Evolutionary conservation across 345 rosid species (phyloP), one percentile per base, ranked within the genome.

Genomic region (Eutrema japonicum): DNA sequence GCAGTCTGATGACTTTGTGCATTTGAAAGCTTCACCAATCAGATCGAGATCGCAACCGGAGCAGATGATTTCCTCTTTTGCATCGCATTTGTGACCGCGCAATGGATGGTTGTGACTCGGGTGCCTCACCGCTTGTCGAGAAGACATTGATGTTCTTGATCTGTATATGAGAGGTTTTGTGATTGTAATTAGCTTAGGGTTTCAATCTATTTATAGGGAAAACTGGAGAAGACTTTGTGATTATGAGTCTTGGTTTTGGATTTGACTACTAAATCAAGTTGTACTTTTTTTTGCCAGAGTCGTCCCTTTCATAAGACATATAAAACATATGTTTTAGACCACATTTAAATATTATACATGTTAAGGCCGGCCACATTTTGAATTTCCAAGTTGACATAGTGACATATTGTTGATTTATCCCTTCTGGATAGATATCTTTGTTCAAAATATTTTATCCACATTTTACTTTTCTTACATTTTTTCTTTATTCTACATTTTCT

Each of bases 91-190:
- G 68, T 60, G 52, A 61, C 50, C 12, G 11, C 76, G 62, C 16
- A 71, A 42, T 18, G 75, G 68, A 71, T 71, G 75, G 68, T 50
- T 71, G 51, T 71, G 75, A 41, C 75, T 51, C 2, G 75, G 68
- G 49, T 71, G 75, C 52, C 75, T 71, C 42, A 61, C 76, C 0
- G 68, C 43, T 29, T 50, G 67, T 38, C 59, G 51, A 14, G 72
- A 68, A 68, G 63, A 54, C 63, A 67, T 67, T 67, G n/a, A n/a
- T 26, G 60, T 26, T 57, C 27, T 58, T 35, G 58, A 42, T 69
- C 8, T 69, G 52, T 32, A 11, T 43, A 11, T 68, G 42, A 54
- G 52, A 14, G 53, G 53, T 56, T 69, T 42, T 46, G 36, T 66
- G 65, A 45, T 57, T 69, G 26, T 56, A 12, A 18, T 3, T 35